These are phyloP conservation scores for Physcomitrium patens DNA, from an alignment of 225 moss, liverwort and hornwort genomes.

Conservation along the genomic window DNA sequence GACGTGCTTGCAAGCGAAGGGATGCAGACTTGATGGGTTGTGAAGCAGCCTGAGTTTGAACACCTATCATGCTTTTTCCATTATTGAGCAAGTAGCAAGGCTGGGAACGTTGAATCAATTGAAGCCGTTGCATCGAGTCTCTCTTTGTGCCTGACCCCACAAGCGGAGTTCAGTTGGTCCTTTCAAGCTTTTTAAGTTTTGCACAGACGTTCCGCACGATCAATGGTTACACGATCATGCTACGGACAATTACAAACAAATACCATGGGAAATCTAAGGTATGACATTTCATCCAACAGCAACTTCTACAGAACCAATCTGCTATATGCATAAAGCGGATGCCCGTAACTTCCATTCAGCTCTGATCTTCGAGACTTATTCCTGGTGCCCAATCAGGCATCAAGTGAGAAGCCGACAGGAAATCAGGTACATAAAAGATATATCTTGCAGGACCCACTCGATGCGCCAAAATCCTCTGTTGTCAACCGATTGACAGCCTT, in stretches of 20 bases:
- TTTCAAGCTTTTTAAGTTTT: conserved; percentile 34
- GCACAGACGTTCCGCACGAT: conserved; percentile 25
- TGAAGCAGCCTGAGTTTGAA: conserved; percentile 22
- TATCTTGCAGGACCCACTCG: conserved; percentile 24
- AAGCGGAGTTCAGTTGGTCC: conserved; percentile 26
- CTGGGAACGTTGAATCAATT: conserved; percentile 31
- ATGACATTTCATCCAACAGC: conserved; percentile 8
- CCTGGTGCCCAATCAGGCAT: conserved; percentile 25
- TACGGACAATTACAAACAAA: conserved; percentile 25
- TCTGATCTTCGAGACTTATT: conserved; percentile 13
- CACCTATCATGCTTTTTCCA: conserved; percentile 15
- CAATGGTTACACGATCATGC: conserved; percentile 22
- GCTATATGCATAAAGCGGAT: conserved; percentile 13
- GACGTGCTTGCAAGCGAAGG: conserved; percentile 10
- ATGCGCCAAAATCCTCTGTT: conserved; percentile 33
- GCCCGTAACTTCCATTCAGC: conserved; percentile 27
- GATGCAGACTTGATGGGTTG: conserved; percentile 30
- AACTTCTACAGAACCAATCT: conserved; percentile 14
- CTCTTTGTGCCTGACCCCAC: conserved; percentile 29
- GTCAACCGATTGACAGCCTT: conserved; percentile 30
- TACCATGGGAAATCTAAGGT: conserved; percentile 27
- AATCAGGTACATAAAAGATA: conserved; percentile 25
- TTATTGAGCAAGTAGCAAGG: conserved; percentile 31
- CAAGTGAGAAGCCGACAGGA: conserved; percentile 40
- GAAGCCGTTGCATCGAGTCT: conserved; percentile 20